phyloP scores from a whole-genome alignment of 1,139 yeast species.

The Nakaseomyces bracarensis region DNA sequence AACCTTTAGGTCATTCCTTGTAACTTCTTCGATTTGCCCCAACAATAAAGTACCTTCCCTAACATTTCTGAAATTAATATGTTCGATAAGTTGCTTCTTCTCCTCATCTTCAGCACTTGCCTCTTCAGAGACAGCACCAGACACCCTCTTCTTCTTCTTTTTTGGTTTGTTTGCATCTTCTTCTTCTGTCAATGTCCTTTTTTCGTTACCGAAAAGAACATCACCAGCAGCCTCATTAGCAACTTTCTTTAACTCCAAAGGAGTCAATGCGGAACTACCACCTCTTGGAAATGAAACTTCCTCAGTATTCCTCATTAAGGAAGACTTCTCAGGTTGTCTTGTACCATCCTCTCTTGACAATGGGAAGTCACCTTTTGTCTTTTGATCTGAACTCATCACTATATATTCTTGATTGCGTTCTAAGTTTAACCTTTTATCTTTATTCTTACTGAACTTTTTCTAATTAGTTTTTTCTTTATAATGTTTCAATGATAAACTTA shows the following conservation, averaged over 20 bases:
- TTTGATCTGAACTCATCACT: conserved; percentile 11
- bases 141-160: conserved; percentile 26
- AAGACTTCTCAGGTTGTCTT: conserved; percentile 31
- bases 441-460: background rate
- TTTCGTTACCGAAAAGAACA: conserved; percentile 53
- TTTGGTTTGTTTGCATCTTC: conserved; percentile 37
- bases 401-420: no score
- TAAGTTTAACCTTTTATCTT: no score
- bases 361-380: conserved; percentile 36
- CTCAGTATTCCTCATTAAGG: conserved; percentile 28
- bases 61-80: conserved; percentile 51
- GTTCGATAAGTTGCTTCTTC: conserved; percentile 43
- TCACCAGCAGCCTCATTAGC: conserved; percentile 88
- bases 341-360: conserved; percentile 34
- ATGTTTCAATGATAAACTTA: no score
- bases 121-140: conserved; percentile 10
- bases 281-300: conserved; percentile 94
- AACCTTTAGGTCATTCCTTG: conserved; percentile 55
- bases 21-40: conserved; percentile 63
- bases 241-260: conserved; percentile 86
- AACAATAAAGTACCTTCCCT: conserved; percentile 64
- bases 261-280: conserved; percentile 75
- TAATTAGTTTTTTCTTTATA: no score
- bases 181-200: conserved; percentile 27
- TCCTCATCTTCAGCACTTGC: conserved; percentile 20